Evolutionary conservation across 139 green algal genomes (phyloP).

Genomic region (Dunaliella primolecta): DNA sequence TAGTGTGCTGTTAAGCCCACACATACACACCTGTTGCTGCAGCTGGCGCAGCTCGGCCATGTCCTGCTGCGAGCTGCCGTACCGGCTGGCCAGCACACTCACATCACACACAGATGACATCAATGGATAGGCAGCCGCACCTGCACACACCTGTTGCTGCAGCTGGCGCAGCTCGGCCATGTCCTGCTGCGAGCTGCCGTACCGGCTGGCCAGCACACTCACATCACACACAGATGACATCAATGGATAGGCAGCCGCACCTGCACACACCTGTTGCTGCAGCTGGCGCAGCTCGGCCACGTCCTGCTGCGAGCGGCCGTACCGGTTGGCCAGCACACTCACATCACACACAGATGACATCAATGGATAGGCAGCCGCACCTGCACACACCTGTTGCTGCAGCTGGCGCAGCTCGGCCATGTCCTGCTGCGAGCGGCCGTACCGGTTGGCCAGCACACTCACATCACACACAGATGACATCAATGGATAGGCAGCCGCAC

Average conservation of each 20-base stretch:
- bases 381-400: too few relatives aligned
- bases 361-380: too few relatives aligned
- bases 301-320: neutral
- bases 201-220: neutral
- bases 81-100: neutral
- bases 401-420: too few relatives aligned
- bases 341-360: slow-evolving; percentile 11
- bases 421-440: too few relatives aligned
- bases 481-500: too few relatives aligned
- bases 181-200: neutral
- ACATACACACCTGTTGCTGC: slow-evolving; percentile 1
- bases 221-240: slow-evolving; percentile 11
- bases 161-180: neutral
- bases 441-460: too few relatives aligned
- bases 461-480: slow-evolving; percentile 12
- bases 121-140: too few relatives aligned
- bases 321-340: neutral
- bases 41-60: neutral
- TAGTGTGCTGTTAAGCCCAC: too few relatives aligned
- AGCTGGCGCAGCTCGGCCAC: neutral
- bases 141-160: slow-evolving; percentile 8
- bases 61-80: neutral
- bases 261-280: slow-evolving; percentile 8
- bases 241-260: too few relatives aligned
- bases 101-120: slow-evolving; percentile 11